Percentiles rank a stretch among this genome's conserved stretches.
These are phyloP conservation scores for Murraya koenigii DNA, from an alignment of 345 rosid species.

Conservation along the genomic window DNA sequence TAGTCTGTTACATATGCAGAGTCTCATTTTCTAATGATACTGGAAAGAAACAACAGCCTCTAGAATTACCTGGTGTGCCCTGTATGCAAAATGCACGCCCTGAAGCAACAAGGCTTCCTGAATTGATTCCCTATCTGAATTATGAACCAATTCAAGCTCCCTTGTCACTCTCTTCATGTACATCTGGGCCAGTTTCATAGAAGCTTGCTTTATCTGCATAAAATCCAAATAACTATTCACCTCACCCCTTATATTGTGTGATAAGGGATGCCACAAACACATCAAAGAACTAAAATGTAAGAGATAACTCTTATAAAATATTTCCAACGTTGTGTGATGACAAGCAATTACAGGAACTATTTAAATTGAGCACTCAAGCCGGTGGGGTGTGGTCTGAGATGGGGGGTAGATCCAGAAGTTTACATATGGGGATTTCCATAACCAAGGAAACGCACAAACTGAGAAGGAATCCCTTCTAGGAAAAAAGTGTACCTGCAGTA, in stretches of 20 bases:
- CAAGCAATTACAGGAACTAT: background rate
- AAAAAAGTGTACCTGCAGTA: too few relatives aligned
- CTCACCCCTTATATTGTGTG: background rate
- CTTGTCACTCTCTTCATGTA: slow-evolving; percentile 76
- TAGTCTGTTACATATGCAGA: background rate
- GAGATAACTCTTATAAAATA: background rate
- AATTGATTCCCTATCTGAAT: slow-evolving; percentile 57
- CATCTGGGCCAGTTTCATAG: slow-evolving; percentile 66
- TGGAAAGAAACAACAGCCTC: background rate
- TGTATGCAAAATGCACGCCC: slow-evolving; percentile 75
- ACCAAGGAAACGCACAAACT: background rate
- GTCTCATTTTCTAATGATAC: background rate
- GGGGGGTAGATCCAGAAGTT: background rate
- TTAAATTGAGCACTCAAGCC: background rate
- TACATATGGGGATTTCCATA: background rate
- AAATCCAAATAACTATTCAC: slow-evolving; percentile 4
- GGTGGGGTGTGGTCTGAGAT: too few relatives aligned
- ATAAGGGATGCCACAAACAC: background rate
- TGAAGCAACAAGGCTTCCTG: slow-evolving; percentile 77
- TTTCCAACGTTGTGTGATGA: background rate
- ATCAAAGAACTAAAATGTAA: background rate
- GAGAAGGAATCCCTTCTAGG: too few relatives aligned
- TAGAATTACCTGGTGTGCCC: slow-evolving; percentile 72
- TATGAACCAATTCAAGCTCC: slow-evolving; percentile 60
- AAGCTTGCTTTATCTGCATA: slow-evolving; percentile 70